Evolutionary conservation across 805 yeast species (phyloP).

Genomic region (Candida patagonica): DNA sequence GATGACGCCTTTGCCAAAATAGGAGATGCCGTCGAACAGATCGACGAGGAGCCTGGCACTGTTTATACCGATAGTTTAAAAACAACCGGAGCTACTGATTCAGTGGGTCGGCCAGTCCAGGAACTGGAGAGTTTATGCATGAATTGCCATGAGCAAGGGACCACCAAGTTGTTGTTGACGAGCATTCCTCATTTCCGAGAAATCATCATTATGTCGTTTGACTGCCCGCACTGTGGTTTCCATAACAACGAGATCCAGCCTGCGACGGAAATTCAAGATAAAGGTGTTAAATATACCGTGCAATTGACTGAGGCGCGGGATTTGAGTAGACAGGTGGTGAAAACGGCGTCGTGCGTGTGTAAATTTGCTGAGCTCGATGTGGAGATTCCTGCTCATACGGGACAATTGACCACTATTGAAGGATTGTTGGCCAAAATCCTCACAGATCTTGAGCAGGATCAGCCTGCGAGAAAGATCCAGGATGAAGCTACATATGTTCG

Average conservation of each 20-base stretch:
- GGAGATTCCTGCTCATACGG: conserved; percentile 92
- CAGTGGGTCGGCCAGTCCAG: conserved; percentile 88
- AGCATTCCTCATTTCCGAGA: conserved; percentile 88
- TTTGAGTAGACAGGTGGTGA: conserved; percentile 83
- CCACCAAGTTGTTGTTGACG: conserved; percentile 75
- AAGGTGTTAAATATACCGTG: conserved; percentile 67
- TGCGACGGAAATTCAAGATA: conserved; percentile 86
- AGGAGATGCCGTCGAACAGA: conserved; percentile 49
- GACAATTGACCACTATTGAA: conserved; percentile 87
- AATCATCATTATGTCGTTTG: conserved; percentile 87
- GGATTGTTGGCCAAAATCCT: conserved; percentile 80
- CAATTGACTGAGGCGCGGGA: conserved; percentile 62
- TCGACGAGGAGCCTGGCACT: conserved; percentile 24
- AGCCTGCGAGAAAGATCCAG: conserved; percentile 60
- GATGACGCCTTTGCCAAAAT: conserved; percentile 24
- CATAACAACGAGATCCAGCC: conserved; percentile 91
- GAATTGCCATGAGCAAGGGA: conserved; percentile 86
- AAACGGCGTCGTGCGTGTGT: conserved; percentile 77
- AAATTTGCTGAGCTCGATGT: conserved; percentile 76
- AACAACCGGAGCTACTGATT: conserved; percentile 70
- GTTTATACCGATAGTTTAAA: conserved; percentile 30
- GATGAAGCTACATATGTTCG: conserved; percentile 72
- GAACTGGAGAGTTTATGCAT: conserved; percentile 92
- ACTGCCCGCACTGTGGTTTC: conserved; percentile 90
- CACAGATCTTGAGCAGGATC: conserved; percentile 71